Base-by-base conservation (phyloP, 1,139 yeast species). In the Blastobotrys persicus region DNA sequence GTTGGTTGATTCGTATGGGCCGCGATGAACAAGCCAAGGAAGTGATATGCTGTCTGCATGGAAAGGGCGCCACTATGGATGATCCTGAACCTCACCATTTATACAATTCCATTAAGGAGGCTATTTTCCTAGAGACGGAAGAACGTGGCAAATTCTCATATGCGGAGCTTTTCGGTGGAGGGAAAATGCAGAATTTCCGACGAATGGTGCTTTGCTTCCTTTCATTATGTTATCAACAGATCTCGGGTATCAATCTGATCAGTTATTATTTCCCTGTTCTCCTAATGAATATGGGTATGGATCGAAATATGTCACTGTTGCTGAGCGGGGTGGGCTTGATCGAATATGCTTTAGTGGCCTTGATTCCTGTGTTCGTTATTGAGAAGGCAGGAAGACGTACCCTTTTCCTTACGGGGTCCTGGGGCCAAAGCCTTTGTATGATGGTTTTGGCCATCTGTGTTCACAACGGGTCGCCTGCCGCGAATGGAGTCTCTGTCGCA, bases 191-290 rank as follows among this genome's bases (percentile, higher is more conserved):
- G 17, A 33, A 33, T 7, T 23, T 16, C 38, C 35, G 35, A 20
- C 26, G 44, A 6, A 32, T 42, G 2, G 23, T 33, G 5, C 44
- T 42, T 11, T 18, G 38, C n/a, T 18, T 32, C 19, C 28, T 18
- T 2, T 17, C 35, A 14, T 34, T 17, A 18, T n/a, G 16, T 18
- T 17, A 17, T 72, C 87, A 82, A 69, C 88, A 83, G 65, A 74
- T 82, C 71, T 80, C 87, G 44, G 88, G 88, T 68, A 74, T 82
- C 53, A 83, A 83, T 69, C 80, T 81, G 59, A 77, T 83, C 50
- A 79, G 64, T 0, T 66, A 61, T 49, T 66, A 44, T 47, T 18
- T 34, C 19, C 31, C 44, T 3, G 41, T 31, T 12, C 20, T 45
- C 16, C 33, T 39, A 18, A 33, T 20, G 12, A 11, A 39, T 7